These are phyloP conservation scores for Hemisphaericaspora xylanilytica DNA, from an alignment of 1,139 yeast species.

Conservation along the genomic window DNA sequence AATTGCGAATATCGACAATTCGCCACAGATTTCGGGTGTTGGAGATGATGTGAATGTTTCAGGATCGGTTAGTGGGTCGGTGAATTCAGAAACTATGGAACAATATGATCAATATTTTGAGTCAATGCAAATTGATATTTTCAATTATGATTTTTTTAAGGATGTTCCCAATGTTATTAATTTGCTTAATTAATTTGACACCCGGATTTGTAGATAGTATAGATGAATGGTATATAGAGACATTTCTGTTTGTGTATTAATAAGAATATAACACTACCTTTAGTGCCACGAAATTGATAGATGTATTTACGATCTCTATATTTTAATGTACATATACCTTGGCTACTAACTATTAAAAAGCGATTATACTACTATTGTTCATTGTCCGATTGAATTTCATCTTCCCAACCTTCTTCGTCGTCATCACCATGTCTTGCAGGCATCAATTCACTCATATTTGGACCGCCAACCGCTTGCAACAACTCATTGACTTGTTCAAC, in stretches of 20 bases:
- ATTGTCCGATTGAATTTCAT: conserved; percentile 36
- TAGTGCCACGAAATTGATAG: background rate
- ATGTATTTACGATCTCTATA: background rate
- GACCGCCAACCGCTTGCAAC: conserved; percentile 60
- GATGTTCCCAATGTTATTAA: conserved; percentile 27
- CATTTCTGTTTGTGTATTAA: too few relatives aligned
- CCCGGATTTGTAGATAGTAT: background rate
- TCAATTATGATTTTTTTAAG: conserved; percentile 29
- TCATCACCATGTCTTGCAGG: conserved; percentile 42
- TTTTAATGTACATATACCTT: too few relatives aligned
- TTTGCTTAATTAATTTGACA: conserved; percentile 9
- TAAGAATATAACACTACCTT: too few relatives aligned
- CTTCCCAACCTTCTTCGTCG: conserved; percentile 46
- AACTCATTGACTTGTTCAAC: conserved; percentile 50
- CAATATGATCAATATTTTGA: conserved; percentile 27
- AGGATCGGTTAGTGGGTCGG: conserved; percentile 3
- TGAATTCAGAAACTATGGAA: conserved; percentile 8
- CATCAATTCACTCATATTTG: conserved; percentile 45
- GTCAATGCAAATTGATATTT: conserved; percentile 30
- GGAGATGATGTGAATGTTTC: background rate
- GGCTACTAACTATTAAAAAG: too few relatives aligned
- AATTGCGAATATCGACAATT: conserved; percentile 1
- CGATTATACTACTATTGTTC: conserved; percentile 9
- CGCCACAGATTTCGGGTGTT: conserved; percentile 3
- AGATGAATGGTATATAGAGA: background rate